These are phyloP conservation scores for Entamoeba dispar DNA, from an alignment of 208 protist species.

Conservation along the genomic window DNA sequence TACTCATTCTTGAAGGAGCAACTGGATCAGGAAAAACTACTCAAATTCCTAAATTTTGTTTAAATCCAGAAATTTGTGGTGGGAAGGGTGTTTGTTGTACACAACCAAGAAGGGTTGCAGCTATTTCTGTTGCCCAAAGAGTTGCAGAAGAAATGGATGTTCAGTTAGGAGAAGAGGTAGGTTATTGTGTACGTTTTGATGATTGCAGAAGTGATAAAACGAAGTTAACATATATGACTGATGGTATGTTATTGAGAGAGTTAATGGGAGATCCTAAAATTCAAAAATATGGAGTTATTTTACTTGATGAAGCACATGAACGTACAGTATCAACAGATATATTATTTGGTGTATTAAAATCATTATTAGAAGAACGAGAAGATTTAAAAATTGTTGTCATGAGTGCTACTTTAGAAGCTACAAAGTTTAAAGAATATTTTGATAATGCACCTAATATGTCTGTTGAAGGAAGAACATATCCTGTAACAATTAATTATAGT, in stretches of 20 bases:
- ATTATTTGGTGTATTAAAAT: slow-evolving; percentile 83
- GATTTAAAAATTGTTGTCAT: slow-evolving; percentile 13
- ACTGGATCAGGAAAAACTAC: slow-evolving; percentile 10
- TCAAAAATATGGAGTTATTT: slow-evolving; percentile 69
- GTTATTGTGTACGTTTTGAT: slow-evolving; percentile 93
- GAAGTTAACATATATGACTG: slow-evolving; percentile 82
- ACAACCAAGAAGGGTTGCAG: slow-evolving; percentile 24
- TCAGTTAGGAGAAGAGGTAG: slow-evolving; percentile 40
- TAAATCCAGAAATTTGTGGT: not conserved
- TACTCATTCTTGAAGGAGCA: not conserved
- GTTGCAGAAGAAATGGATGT: slow-evolving; percentile 15
- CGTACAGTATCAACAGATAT: slow-evolving; percentile 88
- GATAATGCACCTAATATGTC: not conserved
- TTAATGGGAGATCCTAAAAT: slow-evolving; percentile 66
- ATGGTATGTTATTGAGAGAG: slow-evolving; percentile 90
- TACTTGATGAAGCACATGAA: slow-evolving; percentile 97
- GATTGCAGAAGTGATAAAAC: slow-evolving; percentile 73
- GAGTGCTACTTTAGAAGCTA: slow-evolving; percentile 11
- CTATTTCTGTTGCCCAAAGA: slow-evolving; percentile 13
- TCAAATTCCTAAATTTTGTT: not conserved
- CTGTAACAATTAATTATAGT: slow-evolving; percentile 16
- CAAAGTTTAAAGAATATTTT: slow-evolving; percentile 11
- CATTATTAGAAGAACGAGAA: slow-evolving; percentile 10
- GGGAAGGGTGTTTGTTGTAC: slow-evolving; percentile 12
- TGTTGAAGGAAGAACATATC: slow-evolving; percentile 7